Conservation (phyloP, 1,284 basidiomycete genomes). For the Apiotrichum sp. region DNA sequence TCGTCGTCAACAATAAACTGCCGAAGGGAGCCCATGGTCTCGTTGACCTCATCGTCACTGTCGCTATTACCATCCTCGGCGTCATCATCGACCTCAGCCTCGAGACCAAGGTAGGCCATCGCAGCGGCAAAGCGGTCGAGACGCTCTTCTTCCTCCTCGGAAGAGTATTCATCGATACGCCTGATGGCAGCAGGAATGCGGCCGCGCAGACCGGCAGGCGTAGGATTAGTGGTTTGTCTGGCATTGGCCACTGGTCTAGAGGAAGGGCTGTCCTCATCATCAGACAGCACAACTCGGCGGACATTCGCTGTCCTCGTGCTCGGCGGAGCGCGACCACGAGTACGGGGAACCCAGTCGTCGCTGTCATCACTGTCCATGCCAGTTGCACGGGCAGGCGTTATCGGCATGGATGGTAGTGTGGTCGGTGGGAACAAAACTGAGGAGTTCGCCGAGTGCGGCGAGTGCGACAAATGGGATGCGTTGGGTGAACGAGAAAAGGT, state of each 20-base stretch:
- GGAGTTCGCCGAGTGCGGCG: no score
- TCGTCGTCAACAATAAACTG: background rate
- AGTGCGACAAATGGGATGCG: no score
- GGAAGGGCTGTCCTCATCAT: slow-evolving; percentile 5
- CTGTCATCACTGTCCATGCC: slow-evolving; percentile 1
- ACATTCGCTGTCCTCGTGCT: no score
- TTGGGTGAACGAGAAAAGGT: no score
- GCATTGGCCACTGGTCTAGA: no score
- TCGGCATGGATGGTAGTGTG: background rate
- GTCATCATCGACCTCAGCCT: background rate
- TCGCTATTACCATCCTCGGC: background rate
- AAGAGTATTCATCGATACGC: no score
- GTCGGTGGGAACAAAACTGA: background rate
- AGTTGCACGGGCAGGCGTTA: background rate
- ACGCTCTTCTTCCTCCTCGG: no score
- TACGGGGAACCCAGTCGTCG: background rate
- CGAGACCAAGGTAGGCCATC: background rate
- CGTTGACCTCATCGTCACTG: background rate
- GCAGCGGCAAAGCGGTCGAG: background rate
- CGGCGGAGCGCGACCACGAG: background rate
- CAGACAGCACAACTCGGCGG: background rate
- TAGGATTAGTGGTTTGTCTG: no score
- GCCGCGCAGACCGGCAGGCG: no score
- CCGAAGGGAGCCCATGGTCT: background rate
- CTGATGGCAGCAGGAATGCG: slow-evolving; percentile 1